phyloP scores from a whole-genome alignment of 2,329 filamentous ascomycete genomes.

The Colletotrichum sp. region DNA sequence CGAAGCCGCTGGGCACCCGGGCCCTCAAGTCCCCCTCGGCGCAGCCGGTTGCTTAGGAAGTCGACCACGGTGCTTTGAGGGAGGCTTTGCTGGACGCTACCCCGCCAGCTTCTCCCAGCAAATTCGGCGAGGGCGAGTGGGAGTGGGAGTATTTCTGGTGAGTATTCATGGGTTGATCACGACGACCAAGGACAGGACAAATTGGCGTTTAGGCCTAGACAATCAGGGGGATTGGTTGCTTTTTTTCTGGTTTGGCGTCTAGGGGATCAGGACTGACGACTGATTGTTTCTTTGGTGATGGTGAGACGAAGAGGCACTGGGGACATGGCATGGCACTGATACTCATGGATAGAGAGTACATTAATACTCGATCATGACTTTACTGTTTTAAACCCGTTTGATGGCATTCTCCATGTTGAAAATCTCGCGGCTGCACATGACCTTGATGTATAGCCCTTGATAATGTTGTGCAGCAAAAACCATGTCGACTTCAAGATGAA shows the following conservation, averaged over 20 bases:
- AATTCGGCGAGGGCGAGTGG: not conserved
- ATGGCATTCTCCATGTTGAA: not conserved
- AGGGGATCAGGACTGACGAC: not conserved
- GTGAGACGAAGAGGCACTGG: not conserved
- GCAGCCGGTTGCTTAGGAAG: conserved; percentile 4
- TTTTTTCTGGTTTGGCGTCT: not conserved
- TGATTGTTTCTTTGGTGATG: not conserved
- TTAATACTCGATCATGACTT: conserved; percentile 12
- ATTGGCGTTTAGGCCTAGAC: conserved; percentile 11
- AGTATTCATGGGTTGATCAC: not conserved
- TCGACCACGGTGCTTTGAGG: not conserved
- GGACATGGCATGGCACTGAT: not conserved
- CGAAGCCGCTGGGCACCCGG: conserved; percentile 6
- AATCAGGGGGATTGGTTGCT: not conserved
- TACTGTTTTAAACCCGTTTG: not conserved
- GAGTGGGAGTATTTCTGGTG: not conserved
- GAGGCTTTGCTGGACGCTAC: not conserved
- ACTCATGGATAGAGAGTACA: conserved; percentile 11
- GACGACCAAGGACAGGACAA: not conserved
- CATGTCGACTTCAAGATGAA: too few relatives aligned
- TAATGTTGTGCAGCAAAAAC: not conserved
- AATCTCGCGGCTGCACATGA: not conserved
- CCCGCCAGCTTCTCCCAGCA: not conserved
- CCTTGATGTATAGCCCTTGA: not conserved
- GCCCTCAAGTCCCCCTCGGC: not conserved